A percentile compares a stretch with the other conserved stretches of the same genome.
Conservation (phyloP, 306 rosid genomes). For the Malus sylvestris region DNA sequence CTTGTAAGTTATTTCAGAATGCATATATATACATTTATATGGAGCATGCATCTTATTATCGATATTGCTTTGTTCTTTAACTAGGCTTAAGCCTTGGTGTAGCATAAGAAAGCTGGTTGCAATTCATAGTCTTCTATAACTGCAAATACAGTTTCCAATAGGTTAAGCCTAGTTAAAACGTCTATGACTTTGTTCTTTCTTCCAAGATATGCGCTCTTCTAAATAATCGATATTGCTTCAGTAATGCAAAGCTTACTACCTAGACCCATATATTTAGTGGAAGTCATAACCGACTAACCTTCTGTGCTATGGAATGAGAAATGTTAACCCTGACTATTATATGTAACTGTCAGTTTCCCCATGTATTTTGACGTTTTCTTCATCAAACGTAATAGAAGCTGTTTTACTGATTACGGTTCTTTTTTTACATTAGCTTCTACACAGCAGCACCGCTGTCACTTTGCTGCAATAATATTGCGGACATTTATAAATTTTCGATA, state of each 20-base stretch:
- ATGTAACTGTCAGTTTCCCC: neutral
- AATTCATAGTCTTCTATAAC: neutral
- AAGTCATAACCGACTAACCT: neutral
- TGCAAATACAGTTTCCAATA: neutral
- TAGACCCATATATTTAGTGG: neutral
- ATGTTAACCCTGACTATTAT: neutral
- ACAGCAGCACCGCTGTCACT: slow-evolving; percentile 78
- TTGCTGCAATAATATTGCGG: slow-evolving; percentile 57
- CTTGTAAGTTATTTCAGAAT: slow-evolving; percentile 42
- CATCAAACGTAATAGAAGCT: neutral
- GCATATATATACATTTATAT: neutral
- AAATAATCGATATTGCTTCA: neutral
- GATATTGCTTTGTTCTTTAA: too few relatives aligned
- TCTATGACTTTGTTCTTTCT: neutral
- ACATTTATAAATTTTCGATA: slow-evolving; percentile 39
- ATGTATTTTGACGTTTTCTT: neutral
- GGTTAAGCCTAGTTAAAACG: neutral
- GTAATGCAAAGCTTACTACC: neutral
- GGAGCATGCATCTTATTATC: neutral
- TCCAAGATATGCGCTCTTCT: neutral
- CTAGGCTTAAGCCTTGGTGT: too few relatives aligned
- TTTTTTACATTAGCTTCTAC: slow-evolving; percentile 68
- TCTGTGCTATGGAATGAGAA: neutral
- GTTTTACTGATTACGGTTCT: slow-evolving; percentile 23
- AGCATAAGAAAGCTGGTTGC: neutral